Percentiles rank a stretch among this genome's conserved stretches.
Evolutionary conservation across 2,329 filamentous ascomycete genomes (phyloP).

Genomic region (Beauveria varroae): DNA sequence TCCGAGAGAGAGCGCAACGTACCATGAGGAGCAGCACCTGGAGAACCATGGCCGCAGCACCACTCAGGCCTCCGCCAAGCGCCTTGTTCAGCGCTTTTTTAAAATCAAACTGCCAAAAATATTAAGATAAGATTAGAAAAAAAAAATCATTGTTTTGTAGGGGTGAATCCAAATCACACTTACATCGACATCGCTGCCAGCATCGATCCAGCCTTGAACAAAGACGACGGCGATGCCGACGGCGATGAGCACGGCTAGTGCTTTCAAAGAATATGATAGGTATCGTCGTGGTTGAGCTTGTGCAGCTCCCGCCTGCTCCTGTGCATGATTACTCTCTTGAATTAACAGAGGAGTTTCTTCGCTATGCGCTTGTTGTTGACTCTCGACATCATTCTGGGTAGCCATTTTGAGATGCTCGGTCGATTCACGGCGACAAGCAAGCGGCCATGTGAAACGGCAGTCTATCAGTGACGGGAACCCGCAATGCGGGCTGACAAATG

Average conservation of each 20-base stretch:
- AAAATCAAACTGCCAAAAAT: slow-evolving; percentile 32
- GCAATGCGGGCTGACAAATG: slow-evolving; percentile 1
- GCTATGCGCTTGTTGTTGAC: background rate
- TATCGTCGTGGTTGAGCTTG: background rate
- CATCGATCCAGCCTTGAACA: slow-evolving; percentile 39
- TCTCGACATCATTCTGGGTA: background rate
- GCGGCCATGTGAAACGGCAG: background rate
- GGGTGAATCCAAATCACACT: slow-evolving; percentile 8
- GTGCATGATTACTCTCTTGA: background rate
- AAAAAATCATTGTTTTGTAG: background rate
- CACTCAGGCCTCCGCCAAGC: slow-evolving; percentile 38
- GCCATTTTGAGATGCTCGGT: background rate
- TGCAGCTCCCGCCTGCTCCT: background rate
- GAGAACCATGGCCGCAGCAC: slow-evolving; percentile 40
- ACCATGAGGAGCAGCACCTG: slow-evolving; percentile 42
- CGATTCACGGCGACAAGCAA: background rate
- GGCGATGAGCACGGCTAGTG: background rate
- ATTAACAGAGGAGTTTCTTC: background rate
- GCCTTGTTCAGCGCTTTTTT: slow-evolving; percentile 35
- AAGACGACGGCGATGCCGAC: slow-evolving; percentile 21
- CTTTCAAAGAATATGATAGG: background rate
- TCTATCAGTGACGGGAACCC: background rate
- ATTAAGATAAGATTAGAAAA: too few species aligned
- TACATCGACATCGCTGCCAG: slow-evolving; percentile 31
- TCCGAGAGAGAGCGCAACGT: background rate